Conservation (phyloP, 169 alveolate genomes). For the Cryptosporidium ryanae region DNA sequence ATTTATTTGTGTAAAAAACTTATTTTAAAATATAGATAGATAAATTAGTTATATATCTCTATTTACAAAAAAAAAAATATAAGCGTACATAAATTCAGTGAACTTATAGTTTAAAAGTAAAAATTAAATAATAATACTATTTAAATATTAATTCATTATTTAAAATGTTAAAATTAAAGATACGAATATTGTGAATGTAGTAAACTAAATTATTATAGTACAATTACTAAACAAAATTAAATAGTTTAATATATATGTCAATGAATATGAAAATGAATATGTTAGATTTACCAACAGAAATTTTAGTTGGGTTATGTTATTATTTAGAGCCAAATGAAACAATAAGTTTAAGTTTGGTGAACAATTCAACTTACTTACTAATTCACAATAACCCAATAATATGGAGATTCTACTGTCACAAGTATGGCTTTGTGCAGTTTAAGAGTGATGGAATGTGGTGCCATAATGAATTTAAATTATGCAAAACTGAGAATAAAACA, state of each 20-base stretch:
- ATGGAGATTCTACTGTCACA: conserved; percentile 69
- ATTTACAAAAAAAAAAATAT: no score
- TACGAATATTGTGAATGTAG: no score
- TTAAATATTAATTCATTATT: not conserved
- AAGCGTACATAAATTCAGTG: not conserved
- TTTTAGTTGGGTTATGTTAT: conserved; percentile 36
- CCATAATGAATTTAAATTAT: not conserved
- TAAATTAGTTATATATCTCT: no score
- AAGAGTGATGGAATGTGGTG: conserved; percentile 44
- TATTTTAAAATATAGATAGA: no score
- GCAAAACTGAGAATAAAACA: not conserved
- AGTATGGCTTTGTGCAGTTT: conserved; percentile 53
- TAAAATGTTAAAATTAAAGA: not conserved
- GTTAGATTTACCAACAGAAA: conserved; percentile 23
- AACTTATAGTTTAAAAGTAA: not conserved
- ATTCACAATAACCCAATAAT: conserved; percentile 51
- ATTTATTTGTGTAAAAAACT: no score
- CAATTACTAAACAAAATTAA: no score
- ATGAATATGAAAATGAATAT: not conserved
- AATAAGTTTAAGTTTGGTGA: conserved; percentile 25
- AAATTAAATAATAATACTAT: not conserved
- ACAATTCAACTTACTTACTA: conserved; percentile 14
- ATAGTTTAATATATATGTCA: not conserved
- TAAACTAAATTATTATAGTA: no score
- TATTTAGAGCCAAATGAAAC: conserved; percentile 33